These are phyloP conservation scores for Aquilaria yunnanensis DNA, from an alignment of 345 rosid genomes.

Conservation along the genomic window DNA sequence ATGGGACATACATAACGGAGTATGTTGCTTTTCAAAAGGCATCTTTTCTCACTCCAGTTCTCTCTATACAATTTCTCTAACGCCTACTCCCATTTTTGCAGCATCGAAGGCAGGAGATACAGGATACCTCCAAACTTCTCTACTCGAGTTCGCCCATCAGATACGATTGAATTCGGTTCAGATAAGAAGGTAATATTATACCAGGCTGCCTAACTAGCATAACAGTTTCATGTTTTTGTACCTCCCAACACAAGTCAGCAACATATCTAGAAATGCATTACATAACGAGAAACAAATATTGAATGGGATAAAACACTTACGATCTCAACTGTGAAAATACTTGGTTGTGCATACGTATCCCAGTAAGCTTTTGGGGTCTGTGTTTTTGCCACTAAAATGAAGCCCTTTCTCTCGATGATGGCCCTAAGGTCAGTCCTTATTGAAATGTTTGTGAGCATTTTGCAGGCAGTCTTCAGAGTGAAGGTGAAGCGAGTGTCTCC, in stretches of 20 bases:
- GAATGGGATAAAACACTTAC: too few species aligned
- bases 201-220: neutral
- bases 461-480: constrained; percentile 69
- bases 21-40: constrained; percentile 28
- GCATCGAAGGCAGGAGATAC: constrained; percentile 52
- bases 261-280: too few species aligned
- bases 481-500: constrained; percentile 49
- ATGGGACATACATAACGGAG: constrained; percentile 73
- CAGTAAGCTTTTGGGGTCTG: too few species aligned
- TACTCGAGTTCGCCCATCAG: constrained; percentile 48
- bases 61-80: constrained; percentile 2
- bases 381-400: too few species aligned
- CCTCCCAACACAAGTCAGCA: too few species aligned
- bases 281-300: too few species aligned
- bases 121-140: constrained; percentile 49
- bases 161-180: constrained; percentile 61
- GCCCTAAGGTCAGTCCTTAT: neutral
- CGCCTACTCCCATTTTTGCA: constrained; percentile 23
- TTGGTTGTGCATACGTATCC: too few species aligned
- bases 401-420: too few species aligned
- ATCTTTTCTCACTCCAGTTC: constrained; percentile 1
- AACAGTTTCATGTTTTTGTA: too few species aligned
- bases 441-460: neutral
- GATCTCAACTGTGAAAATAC: too few species aligned
- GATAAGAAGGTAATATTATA: constrained; percentile 41